phyloP scores from a whole-genome alignment of 441 rosid genomes.

The Arabidopsis lyrata region DNA sequence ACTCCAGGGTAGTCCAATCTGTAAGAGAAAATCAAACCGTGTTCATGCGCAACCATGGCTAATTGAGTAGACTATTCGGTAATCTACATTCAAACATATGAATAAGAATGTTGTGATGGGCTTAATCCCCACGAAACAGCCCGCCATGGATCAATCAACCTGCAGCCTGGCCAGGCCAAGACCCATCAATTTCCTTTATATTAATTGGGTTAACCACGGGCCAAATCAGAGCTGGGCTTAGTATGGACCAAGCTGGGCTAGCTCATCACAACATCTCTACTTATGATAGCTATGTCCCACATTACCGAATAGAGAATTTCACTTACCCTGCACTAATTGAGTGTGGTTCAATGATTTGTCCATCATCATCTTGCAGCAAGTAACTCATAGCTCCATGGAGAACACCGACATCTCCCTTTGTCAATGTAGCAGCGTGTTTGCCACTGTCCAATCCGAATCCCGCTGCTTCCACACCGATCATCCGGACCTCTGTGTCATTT shows the following conservation, averaged over 20 bases:
- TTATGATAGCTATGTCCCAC: neutral
- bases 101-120: neutral
- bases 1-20: constrained; percentile 98
- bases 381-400: constrained; percentile 97
- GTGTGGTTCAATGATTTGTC: constrained; percentile 91
- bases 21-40: constrained; percentile 18
- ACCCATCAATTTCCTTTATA: neutral
- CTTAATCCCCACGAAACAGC: neutral
- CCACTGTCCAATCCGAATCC: constrained; percentile 92
- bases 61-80: neutral
- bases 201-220: neutral
- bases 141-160: neutral
- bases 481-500: constrained; percentile 70
- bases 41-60: constrained; percentile 4
- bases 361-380: constrained; percentile 90
- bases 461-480: constrained; percentile 95
- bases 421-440: constrained; percentile 91
- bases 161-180: neutral
- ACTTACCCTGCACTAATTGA: constrained; percentile 91
- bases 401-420: constrained; percentile 87
- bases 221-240: neutral
- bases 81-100: constrained; percentile 5
- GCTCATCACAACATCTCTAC: neutral
- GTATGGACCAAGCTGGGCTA: neutral
- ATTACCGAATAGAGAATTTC: neutral